phyloP scores from a whole-genome alignment of 73 alveolate genomes.

The Durusdinium trenchii region DNA sequence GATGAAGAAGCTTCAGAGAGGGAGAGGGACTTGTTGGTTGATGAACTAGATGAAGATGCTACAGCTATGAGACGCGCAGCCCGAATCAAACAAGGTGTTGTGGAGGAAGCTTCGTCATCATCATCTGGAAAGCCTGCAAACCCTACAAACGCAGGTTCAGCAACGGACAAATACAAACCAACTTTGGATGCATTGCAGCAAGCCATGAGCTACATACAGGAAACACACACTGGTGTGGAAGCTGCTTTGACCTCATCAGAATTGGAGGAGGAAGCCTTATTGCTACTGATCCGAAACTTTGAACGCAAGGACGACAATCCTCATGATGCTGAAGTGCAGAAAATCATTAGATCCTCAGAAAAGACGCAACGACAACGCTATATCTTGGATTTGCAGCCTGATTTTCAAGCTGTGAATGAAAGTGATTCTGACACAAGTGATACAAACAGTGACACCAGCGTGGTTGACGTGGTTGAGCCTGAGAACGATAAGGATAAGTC shows the following conservation, averaged over 20 bases:
- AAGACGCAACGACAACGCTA: too few species aligned
- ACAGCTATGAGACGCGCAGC: not conserved
- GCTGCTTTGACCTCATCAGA: not conserved
- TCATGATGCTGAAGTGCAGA: too few species aligned
- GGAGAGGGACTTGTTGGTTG: not conserved
- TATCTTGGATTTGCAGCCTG: too few species aligned
- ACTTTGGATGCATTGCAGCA: not conserved
- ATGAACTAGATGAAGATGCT: not conserved
- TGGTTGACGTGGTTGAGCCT: too few species aligned
- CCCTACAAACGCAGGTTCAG: not conserved
- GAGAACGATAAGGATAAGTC: too few species aligned
- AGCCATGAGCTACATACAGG: not conserved
- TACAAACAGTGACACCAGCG: too few species aligned
- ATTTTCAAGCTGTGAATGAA: too few species aligned
- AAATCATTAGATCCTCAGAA: too few species aligned
- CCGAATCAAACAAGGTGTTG: not conserved
- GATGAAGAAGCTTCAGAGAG: not conserved
- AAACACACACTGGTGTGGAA: not conserved
- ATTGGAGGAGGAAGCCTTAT: constrained; percentile 20
- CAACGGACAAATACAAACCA: not conserved
- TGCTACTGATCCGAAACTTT: not conserved
- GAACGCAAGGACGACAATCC: not conserved
- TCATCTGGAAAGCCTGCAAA: not conserved
- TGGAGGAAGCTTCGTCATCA: not conserved
- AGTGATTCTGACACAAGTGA: not conserved